Evolutionary conservation across 257 asterid species (phyloP), one percentile per base, ranked within the genome.

Genomic region (Plantago ovata): DNA sequence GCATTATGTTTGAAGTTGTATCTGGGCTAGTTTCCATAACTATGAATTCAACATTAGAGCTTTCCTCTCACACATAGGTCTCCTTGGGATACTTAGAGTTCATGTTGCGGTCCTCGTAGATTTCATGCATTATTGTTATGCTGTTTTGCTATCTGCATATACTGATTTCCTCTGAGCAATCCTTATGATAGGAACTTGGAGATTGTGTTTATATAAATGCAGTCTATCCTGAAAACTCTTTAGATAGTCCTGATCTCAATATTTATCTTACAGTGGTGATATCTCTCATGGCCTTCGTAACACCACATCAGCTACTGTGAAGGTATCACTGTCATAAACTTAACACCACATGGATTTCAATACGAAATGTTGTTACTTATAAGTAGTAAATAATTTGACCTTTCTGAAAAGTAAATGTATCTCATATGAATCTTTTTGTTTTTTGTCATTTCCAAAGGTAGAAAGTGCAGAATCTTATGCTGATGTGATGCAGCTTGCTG

Each of bases 211-310:
- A 28, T 60, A 48, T 51, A 10, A n/a, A 38, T 58, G 61, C 58
- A 12, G 6, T 28, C 58, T 72, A 36, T 16, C 53, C 46, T 44
- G 14, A 24, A 19, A 64, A 40, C 43, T 36, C 46, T 61, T 9
- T 49, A 13, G 15, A 15, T 68, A 58, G 62, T 62, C 59, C 77
- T 64, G 65, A 66, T 56, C 57, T 73, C 53, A 53, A 24, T 63
- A 50, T 53, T 59, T 68, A 44, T 76, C 42, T 75, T 56, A 44
- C 77, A 92, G 96, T 77, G 98, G 94, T 41, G 76, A 83, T 78
- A 46, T 80, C 55, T 83, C 98, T 74, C 95, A 82, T 18, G 96
- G 94, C 67, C 96, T 87, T 51, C 85, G 98, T 24, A 88, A 82
- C 80, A 88, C 96, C 47, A 71, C 75, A 15, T 80, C 84, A 43